These are phyloP conservation scores for Linnemannia schmuckeri DNA, from an alignment of 192 early-diverging fungal species.

Conservation along the genomic window DNA sequence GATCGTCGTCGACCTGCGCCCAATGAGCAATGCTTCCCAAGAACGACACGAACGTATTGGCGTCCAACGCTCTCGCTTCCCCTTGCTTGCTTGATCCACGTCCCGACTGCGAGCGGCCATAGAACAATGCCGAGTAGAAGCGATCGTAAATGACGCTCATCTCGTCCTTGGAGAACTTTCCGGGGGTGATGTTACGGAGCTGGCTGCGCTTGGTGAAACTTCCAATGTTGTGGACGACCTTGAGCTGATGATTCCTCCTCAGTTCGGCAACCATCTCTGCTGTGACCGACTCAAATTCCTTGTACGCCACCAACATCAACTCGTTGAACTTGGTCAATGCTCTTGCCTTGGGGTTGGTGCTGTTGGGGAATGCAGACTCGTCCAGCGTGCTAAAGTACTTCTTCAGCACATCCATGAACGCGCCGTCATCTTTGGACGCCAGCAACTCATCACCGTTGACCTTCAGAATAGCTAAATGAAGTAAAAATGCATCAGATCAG, in stretches of 20 bases:
- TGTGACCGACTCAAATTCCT: conserved; percentile 89
- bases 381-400: conserved; percentile 87
- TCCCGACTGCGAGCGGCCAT: conserved; percentile 54
- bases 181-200: conserved; percentile 83
- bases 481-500: neutral
- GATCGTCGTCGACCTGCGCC: conserved; percentile 64
- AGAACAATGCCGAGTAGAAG: conserved; percentile 86
- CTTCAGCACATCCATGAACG: conserved; percentile 88
- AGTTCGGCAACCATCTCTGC: conserved; percentile 81
- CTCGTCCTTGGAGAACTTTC: conserved; percentile 88
- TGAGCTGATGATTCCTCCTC: conserved; percentile 87
- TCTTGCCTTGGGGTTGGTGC: conserved; percentile 64
- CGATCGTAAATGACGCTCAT: conserved; percentile 90
- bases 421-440: conserved; percentile 77
- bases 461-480: conserved; percentile 83
- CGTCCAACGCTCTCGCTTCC: conserved; percentile 67
- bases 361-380: conserved; percentile 76
- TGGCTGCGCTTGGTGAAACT: conserved; percentile 91
- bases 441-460: conserved; percentile 87
- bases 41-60: conserved; percentile 83
- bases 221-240: conserved; percentile 93
- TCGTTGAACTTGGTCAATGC: conserved; percentile 88
- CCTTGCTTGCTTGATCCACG: conserved; percentile 45
- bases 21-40: conserved; percentile 77
- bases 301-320: conserved; percentile 91